These are phyloP conservation scores for Aspergillus haitiensis DNA, from an alignment of 495 filamentous ascomycete genomes.

Conservation along the genomic window DNA sequence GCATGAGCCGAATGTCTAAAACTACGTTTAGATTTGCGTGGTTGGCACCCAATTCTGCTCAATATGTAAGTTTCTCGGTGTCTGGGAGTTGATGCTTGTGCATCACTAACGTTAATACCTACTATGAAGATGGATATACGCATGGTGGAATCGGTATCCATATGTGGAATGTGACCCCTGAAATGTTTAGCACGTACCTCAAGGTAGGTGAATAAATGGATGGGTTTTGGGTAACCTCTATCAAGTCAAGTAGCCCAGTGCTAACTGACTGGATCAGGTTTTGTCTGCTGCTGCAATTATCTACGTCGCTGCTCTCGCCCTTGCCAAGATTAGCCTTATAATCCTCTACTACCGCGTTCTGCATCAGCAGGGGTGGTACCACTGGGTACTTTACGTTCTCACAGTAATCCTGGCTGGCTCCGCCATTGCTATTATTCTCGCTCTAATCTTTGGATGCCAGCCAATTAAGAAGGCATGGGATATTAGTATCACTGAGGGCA, in stretches of 20 bases:
- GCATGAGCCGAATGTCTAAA: neutral
- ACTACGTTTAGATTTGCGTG: constrained; percentile 8
- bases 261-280: constrained; percentile 15
- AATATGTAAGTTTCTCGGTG: constrained; percentile 9
- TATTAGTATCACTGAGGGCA: constrained; percentile 21
- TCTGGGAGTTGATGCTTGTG: constrained; percentile 21
- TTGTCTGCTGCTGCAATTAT: constrained; percentile 30
- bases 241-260: neutral
- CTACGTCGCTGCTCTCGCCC: constrained; percentile 36
- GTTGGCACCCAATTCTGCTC: constrained; percentile 22
- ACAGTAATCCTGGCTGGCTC: constrained; percentile 29
- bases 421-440: constrained; percentile 32
- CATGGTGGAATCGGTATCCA: constrained; percentile 15
- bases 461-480: constrained; percentile 39
- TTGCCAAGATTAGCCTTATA: constrained; percentile 34
- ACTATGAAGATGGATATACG: constrained; percentile 17
- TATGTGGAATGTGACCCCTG: constrained; percentile 17
- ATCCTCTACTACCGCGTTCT: constrained; percentile 35
- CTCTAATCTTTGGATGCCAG: constrained; percentile 41
- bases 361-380: constrained; percentile 23
- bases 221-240: neutral
- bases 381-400: constrained; percentile 27
- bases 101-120: constrained; percentile 4
- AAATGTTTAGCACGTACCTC: constrained; percentile 6
- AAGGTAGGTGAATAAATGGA: constrained; percentile 2